These are phyloP conservation scores for Volvox reticuliferus DNA, from an alignment of 139 green algal species.

Conservation along the genomic window DNA sequence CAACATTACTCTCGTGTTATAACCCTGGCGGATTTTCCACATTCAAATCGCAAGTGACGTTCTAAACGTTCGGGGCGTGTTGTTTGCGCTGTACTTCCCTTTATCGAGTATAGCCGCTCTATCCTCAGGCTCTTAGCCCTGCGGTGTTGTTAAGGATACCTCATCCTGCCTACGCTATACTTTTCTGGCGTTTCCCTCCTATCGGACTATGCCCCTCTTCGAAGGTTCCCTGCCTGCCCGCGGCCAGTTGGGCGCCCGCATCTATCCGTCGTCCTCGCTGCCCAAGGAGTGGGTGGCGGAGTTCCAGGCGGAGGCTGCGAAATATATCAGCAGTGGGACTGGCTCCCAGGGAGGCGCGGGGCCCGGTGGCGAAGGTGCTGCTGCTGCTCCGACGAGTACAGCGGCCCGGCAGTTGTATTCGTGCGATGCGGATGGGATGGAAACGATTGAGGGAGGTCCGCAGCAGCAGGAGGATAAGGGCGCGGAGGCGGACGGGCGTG, in stretches of 20 bases:
- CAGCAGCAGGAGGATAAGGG: not conserved
- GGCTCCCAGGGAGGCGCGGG: not conserved
- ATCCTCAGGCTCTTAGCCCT: too few relatives aligned
- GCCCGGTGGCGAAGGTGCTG: not conserved
- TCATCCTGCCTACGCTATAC: too few relatives aligned
- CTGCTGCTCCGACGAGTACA: not conserved
- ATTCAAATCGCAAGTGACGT: too few relatives aligned
- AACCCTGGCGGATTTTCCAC: too few relatives aligned
- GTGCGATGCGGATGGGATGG: not conserved
- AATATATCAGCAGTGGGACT: conserved; percentile 36
- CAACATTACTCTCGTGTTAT: too few relatives aligned
- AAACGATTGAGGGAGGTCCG: not conserved
- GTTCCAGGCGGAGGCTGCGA: conserved; percentile 74
- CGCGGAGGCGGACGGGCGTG: too few relatives aligned
- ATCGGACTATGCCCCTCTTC: not conserved
- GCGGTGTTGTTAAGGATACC: too few relatives aligned
- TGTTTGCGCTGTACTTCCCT: too few relatives aligned
- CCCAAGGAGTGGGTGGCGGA: conserved; percentile 76
- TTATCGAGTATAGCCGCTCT: too few relatives aligned
- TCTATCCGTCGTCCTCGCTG: conserved; percentile 57
- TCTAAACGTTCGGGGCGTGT: too few relatives aligned
- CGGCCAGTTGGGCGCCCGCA: conserved; percentile 48
- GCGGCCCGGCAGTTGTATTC: not conserved
- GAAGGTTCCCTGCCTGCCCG: conserved; percentile 18
- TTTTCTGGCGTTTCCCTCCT: too few relatives aligned